These are phyloP conservation scores for Naganishia vaughanmartiniae DNA, from an alignment of 768 basidiomycete genomes.

Conservation along the genomic window DNA sequence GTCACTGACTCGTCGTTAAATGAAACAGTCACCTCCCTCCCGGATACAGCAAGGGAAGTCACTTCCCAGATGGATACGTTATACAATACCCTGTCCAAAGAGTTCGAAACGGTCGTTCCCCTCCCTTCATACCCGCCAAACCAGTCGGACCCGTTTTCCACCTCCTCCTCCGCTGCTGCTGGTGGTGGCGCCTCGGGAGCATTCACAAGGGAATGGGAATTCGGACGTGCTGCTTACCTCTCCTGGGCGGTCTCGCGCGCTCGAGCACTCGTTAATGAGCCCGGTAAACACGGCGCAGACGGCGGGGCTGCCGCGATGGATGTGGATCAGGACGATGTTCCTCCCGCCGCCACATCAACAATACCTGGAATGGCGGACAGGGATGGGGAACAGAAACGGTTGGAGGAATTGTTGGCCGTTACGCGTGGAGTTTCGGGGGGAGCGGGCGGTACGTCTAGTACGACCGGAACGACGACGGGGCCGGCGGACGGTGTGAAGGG, in stretches of 20 bases:
- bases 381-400: neutral
- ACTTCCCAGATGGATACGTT: neutral
- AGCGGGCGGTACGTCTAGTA: neutral
- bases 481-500: neutral
- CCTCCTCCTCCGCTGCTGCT: neutral
- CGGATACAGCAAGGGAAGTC: slow-evolving; percentile 16
- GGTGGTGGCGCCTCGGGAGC: no score
- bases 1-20: neutral
- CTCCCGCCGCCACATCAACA: neutral
- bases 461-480: neutral
- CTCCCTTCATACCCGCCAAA: slow-evolving; percentile 52
- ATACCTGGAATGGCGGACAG: no score
- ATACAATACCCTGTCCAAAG: slow-evolving; percentile 38
- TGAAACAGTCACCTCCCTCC: slow-evolving; percentile 28
- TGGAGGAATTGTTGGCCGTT: neutral
- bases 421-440: neutral
- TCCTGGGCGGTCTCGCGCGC: slow-evolving; percentile 63
- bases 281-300: neutral
- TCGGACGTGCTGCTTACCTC: slow-evolving; percentile 68
- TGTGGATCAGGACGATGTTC: neutral
- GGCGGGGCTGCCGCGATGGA: slow-evolving; percentile 1
- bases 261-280: neutral
- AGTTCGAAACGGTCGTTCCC: slow-evolving; percentile 58
- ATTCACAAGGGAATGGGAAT: slow-evolving; percentile 72
- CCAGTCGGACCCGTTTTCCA: neutral